Conservation (phyloP, 2,329 filamentous ascomycete genomes). For the Aspergillus nomiae region DNA sequence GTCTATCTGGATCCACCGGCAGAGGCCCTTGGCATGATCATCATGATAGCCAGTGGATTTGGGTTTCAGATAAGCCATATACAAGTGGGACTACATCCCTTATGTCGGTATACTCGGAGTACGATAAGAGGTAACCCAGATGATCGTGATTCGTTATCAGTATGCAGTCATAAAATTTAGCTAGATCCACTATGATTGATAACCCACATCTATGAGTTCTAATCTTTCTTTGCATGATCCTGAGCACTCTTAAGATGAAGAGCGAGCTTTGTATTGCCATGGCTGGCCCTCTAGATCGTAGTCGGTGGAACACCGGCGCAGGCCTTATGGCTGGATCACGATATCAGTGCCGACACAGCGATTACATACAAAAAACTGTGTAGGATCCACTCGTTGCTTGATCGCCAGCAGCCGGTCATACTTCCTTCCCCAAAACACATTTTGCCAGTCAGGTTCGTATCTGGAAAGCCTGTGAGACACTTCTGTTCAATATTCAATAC, state of each 20-base stretch:
- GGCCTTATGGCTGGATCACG: conserved; percentile 1
- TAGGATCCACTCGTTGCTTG: background rate
- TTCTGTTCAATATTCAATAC: background rate
- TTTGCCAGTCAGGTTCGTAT: conserved; percentile 5
- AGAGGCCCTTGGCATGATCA: too few species aligned
- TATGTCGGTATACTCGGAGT: background rate
- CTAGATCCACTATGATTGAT: background rate
- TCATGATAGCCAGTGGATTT: too few species aligned
- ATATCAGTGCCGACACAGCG: conserved; percentile 3
- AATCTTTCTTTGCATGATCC: background rate
- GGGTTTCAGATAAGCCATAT: too few species aligned
- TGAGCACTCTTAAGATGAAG: background rate
- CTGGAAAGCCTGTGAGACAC: background rate
- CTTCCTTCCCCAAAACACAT: conserved; percentile 7
- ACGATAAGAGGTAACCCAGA: background rate
- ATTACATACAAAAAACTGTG: conserved; percentile 2
- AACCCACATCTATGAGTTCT: background rate
- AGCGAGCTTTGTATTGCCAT: background rate
- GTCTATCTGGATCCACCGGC: too few species aligned
- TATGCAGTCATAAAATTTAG: background rate
- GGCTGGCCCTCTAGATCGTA: background rate
- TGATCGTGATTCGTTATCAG: background rate
- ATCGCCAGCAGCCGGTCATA: background rate
- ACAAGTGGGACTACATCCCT: background rate
- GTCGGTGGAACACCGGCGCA: background rate